Percentiles rank a stretch among this genome's conserved stretches.
Evolutionary conservation across 164 flowering plant genomes (phyloP).

Genomic region (Magnolia officinalis): DNA sequence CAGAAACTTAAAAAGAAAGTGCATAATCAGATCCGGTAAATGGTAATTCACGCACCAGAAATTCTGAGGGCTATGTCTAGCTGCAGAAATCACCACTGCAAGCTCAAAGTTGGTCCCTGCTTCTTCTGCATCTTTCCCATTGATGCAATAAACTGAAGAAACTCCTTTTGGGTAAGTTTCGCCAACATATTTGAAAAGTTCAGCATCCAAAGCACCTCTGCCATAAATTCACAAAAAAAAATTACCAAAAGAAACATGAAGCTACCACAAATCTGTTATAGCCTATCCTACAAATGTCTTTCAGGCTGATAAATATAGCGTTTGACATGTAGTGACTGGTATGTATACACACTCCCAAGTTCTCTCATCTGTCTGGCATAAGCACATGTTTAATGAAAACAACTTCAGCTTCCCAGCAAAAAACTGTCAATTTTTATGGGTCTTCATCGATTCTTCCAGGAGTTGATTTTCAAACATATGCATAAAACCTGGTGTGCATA

Average conservation of each 20-base stretch:
- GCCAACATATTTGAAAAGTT: constrained; percentile 65
- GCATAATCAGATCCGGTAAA: background rate
- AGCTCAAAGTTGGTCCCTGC: constrained; percentile 88
- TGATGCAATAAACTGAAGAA: constrained; percentile 70
- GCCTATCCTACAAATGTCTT: too few relatives aligned
- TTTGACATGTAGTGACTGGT: too few relatives aligned
- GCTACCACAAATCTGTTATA: background rate
- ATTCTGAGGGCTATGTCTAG: constrained; percentile 84
- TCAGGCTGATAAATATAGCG: too few relatives aligned
- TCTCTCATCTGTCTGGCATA: background rate
- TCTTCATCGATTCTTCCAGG: too few relatives aligned
- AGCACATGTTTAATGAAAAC: too few relatives aligned
- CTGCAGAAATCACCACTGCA: constrained; percentile 80
- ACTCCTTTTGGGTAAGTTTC: constrained; percentile 94
- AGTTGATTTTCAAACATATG: too few relatives aligned
- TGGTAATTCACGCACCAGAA: constrained; percentile 62
- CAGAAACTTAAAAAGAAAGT: background rate
- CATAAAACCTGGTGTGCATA: too few relatives aligned
- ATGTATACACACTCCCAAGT: background rate
- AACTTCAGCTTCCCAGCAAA: too few relatives aligned
- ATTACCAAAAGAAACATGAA: background rate
- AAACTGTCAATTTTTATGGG: too few relatives aligned
- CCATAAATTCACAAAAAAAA: constrained; percentile 18
- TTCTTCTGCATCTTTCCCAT: constrained; percentile 86
- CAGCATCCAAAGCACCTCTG: constrained; percentile 87